phyloP scores from a whole-genome alignment of 169 alveolate genomes.

The Toxoplasma gondii region DNA sequence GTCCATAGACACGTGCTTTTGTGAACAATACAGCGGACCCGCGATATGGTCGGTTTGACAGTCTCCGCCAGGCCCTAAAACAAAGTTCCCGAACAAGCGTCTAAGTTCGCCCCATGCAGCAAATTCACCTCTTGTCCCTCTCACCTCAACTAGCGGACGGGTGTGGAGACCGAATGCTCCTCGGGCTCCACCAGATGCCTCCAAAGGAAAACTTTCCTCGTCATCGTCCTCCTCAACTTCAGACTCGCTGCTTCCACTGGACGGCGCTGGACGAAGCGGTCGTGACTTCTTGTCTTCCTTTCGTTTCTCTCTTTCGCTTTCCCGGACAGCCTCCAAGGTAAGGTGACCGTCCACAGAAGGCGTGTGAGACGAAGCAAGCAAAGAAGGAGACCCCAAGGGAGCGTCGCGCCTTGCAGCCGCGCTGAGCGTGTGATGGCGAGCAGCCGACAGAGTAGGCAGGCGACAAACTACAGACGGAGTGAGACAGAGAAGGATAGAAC shows the following conservation, averaged over 20 bases:
- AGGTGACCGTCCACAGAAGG: not conserved
- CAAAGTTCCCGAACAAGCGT: too few relatives aligned
- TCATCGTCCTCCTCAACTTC: not conserved
- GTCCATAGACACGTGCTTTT: too few relatives aligned
- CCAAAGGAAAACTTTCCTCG: not conserved
- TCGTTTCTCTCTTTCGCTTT: not conserved
- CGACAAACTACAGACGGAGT: conserved; percentile 12
- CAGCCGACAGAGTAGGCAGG: not conserved
- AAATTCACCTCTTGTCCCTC: not conserved
- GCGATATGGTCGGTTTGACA: too few relatives aligned
- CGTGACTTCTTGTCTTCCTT: not conserved
- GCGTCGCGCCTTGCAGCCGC: not conserved
- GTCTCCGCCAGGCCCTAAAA: too few relatives aligned
- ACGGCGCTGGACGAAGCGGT: not conserved
- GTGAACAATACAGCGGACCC: too few relatives aligned
- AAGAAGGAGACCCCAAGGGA: not conserved
- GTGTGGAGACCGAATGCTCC: not conserved
- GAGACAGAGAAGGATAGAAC: conserved; percentile 23
- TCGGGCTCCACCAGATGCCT: not conserved
- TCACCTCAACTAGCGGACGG: not conserved
- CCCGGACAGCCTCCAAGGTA: not conserved
- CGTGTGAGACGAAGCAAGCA: not conserved
- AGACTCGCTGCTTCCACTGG: not conserved
- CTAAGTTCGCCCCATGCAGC: too few relatives aligned
- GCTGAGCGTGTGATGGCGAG: not conserved